Conservation (phyloP, 176 grass and related monocot species). For the Coix lacrymajobi region DNA sequence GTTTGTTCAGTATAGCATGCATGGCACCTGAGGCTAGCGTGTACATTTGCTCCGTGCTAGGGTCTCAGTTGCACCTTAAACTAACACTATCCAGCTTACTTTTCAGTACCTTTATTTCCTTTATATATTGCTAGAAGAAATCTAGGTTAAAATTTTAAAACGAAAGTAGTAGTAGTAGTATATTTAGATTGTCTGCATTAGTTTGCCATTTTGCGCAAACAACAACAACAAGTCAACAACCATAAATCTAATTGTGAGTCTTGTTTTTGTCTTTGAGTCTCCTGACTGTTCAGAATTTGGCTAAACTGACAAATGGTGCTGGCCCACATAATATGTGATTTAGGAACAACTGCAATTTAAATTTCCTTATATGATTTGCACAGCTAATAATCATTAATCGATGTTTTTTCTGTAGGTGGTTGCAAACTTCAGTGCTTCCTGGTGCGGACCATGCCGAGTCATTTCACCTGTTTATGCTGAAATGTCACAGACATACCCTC, state of each 20-base stretch:
- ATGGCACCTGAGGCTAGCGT: background rate
- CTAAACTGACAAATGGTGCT: background rate
- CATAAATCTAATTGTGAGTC: background rate
- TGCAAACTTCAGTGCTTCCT: conserved; percentile 76
- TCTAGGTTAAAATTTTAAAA: background rate
- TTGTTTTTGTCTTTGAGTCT: background rate
- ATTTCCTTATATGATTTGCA: background rate
- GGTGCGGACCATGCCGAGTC: conserved; percentile 68
- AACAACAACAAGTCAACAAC: background rate
- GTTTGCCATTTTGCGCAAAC: background rate
- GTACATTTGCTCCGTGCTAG: background rate
- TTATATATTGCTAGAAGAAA: background rate
- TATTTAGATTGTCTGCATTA: background rate
- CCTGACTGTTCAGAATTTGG: background rate
- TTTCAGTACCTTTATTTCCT: background rate
- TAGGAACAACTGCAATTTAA: background rate
- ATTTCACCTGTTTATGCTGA: conserved; percentile 59
- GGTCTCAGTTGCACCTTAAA: too few relatives aligned
- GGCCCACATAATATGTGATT: background rate
- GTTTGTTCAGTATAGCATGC: background rate
- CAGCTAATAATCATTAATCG: background rate
- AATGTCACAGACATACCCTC: conserved; percentile 66
- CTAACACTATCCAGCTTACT: background rate
- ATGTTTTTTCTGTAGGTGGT: conserved; percentile 37
- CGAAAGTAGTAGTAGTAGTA: background rate